These are phyloP conservation scores for Paecilomyces niveus DNA, from an alignment of 2,329 filamentous ascomycete genomes.

Conservation along the genomic window DNA sequence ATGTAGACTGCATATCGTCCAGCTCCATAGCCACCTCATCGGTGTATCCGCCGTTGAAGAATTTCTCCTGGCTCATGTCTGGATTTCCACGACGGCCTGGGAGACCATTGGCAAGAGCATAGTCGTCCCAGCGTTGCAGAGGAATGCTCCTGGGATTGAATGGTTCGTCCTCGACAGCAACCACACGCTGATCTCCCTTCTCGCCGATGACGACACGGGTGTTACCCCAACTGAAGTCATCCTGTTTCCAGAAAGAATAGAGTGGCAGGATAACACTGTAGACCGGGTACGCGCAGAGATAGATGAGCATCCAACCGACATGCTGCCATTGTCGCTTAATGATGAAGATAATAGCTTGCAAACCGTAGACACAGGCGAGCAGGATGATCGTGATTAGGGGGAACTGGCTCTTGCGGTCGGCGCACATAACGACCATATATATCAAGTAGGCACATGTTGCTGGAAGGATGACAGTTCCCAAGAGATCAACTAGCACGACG, in stretches of 20 bases:
- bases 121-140: conserved; percentile 95
- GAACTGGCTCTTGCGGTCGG: conserved; percentile 63
- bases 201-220: conserved; percentile 96
- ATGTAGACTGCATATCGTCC: conserved; percentile 96
- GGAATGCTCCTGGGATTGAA: conserved; percentile 93
- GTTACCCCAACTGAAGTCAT: conserved; percentile 98
- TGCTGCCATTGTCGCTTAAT: conserved; percentile 97
- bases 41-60: conserved; percentile 55
- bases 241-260: conserved; percentile 99
- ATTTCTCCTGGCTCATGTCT: conserved; percentile 56
- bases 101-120: conserved; percentile 76
- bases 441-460: conserved; percentile 80
- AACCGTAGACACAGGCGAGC: conserved; percentile 84
- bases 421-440: conserved; percentile 77
- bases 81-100: conserved; percentile 76
- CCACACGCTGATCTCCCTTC: conserved; percentile 81
- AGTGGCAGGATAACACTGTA: conserved; percentile 86
- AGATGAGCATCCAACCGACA: conserved; percentile 99
- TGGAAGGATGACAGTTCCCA: conserved; percentile 85
- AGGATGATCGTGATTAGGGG: conserved; percentile 83
- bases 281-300: conserved; percentile 89
- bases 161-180: conserved; percentile 73
- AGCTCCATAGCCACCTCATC: conserved; percentile 78
- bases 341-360: conserved; percentile 94
- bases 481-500: conserved; percentile 87